Conservation (phyloP, 768 basidiomycete species). For the Hemileccinum rubropunctum region DNA sequence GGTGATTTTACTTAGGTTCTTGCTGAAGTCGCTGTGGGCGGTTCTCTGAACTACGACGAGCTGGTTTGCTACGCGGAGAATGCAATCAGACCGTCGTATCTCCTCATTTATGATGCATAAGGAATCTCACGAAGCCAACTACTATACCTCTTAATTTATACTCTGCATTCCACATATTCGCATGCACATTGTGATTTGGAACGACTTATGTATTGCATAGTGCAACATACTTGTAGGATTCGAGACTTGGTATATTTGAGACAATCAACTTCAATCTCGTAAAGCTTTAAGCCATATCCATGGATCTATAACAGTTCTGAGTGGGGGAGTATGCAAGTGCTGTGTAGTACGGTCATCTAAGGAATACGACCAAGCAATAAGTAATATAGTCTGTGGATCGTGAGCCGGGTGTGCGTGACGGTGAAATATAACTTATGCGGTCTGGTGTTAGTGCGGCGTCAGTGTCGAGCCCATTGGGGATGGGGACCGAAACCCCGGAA, state of each 20-base stretch:
- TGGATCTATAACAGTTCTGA: conserved; percentile 21
- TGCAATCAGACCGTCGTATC: conserved; percentile 68
- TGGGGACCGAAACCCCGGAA: background rate
- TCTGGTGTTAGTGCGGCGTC: conserved; percentile 9
- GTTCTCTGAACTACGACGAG: conserved; percentile 68
- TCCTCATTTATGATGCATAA: conserved; percentile 62
- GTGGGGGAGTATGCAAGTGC: conserved; percentile 27
- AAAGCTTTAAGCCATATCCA: background rate
- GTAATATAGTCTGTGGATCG: conserved; percentile 26
- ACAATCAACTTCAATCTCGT: background rate
- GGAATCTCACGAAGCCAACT: background rate
- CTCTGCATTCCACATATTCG: background rate
- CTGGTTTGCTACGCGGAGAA: conserved; percentile 69
- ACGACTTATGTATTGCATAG: conserved; percentile 7
- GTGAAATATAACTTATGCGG: conserved; percentile 24
- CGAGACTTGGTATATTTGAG: background rate
- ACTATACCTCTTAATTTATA: conserved; percentile 3
- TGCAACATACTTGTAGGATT: background rate
- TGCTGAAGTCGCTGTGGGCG: conserved; percentile 55
- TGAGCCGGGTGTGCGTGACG: conserved; percentile 10
- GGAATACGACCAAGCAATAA: conserved; percentile 29
- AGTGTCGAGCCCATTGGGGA: background rate
- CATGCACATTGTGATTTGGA: background rate
- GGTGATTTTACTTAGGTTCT: conserved; percentile 47
- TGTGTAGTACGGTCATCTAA: conserved; percentile 33